These are phyloP conservation scores for Plasmodium adleri DNA, from an alignment of 169 alveolate species.

Conservation along the genomic window DNA sequence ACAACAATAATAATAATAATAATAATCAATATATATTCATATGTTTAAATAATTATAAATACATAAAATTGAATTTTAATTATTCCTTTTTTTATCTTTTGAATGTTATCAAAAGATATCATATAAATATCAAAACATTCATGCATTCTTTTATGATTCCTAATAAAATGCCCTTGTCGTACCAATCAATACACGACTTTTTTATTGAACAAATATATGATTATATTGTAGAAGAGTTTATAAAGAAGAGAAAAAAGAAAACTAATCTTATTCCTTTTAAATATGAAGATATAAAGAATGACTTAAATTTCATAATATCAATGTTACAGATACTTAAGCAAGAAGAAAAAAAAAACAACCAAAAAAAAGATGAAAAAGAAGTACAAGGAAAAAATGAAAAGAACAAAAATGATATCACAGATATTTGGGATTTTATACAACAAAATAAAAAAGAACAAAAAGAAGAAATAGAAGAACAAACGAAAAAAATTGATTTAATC, in stretches of 20 bases:
- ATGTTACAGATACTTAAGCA: background rate
- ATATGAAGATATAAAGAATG: constrained; percentile 15
- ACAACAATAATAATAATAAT: too few relatives aligned
- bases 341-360: constrained; percentile 1
- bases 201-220: constrained; percentile 54
- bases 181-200: background rate
- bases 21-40: constrained; percentile 29
- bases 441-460: constrained; percentile 39
- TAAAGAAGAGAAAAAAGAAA: constrained; percentile 47
- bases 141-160: background rate
- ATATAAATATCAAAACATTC: constrained; percentile 4
- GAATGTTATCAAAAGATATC: constrained; percentile 44
- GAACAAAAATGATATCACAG: constrained; percentile 18
- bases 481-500: constrained; percentile 33
- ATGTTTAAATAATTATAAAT: constrained; percentile 11
- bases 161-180: background rate
- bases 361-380: background rate
- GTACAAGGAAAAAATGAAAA: background rate
- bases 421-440: constrained; percentile 55
- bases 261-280: constrained; percentile 39
- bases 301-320: constrained; percentile 4
- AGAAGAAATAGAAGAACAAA: constrained; percentile 42
- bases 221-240: constrained; percentile 23
- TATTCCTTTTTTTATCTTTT: constrained; percentile 39
- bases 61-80: constrained; percentile 15